Evolutionary conservation across 2,329 filamentous ascomycete genomes (phyloP).

Genomic region (Arthrobotrys megalospora): DNA sequence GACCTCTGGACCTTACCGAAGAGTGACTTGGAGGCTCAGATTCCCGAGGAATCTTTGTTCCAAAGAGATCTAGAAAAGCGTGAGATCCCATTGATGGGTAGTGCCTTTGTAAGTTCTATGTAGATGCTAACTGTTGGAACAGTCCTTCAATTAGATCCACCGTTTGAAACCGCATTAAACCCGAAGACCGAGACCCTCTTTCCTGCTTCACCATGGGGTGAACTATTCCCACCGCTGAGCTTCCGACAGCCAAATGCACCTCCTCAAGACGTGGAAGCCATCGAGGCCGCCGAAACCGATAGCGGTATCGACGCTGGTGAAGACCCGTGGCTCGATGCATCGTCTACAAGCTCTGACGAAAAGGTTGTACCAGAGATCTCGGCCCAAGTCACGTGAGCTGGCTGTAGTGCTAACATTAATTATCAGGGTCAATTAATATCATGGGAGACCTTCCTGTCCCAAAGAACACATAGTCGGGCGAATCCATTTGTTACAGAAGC

Average conservation of each 20-base stretch:
- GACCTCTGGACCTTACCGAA: constrained; percentile 53
- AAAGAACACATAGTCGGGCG: constrained; percentile 67
- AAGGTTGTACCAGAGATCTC: constrained; percentile 33
- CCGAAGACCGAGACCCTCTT: constrained; percentile 49
- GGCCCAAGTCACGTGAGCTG: neutral
- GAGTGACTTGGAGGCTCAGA: constrained; percentile 38
- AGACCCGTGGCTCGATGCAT: constrained; percentile 50
- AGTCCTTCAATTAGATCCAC: constrained; percentile 54
- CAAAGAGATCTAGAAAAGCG: constrained; percentile 48
- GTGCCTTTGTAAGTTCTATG: neutral
- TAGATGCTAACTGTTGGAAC: constrained; percentile 8
- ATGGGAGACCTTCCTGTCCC: constrained; percentile 78
- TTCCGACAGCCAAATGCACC: constrained; percentile 14
- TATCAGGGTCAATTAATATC: constrained; percentile 71
- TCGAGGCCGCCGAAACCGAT: constrained; percentile 39
- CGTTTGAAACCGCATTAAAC: constrained; percentile 31
- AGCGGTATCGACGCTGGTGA: constrained; percentile 45
- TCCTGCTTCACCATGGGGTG: constrained; percentile 48
- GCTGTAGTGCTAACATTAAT: neutral
- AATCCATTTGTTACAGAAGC: constrained; percentile 79
- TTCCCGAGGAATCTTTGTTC: constrained; percentile 52
- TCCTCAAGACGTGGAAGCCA: neutral
- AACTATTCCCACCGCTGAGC: constrained; percentile 37
- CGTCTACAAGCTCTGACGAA: constrained; percentile 39
- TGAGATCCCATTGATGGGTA: constrained; percentile 9